These are phyloP conservation scores for Danielozyma ontarioensis DNA, from an alignment of 805 yeast genomes.

Conservation along the genomic window DNA sequence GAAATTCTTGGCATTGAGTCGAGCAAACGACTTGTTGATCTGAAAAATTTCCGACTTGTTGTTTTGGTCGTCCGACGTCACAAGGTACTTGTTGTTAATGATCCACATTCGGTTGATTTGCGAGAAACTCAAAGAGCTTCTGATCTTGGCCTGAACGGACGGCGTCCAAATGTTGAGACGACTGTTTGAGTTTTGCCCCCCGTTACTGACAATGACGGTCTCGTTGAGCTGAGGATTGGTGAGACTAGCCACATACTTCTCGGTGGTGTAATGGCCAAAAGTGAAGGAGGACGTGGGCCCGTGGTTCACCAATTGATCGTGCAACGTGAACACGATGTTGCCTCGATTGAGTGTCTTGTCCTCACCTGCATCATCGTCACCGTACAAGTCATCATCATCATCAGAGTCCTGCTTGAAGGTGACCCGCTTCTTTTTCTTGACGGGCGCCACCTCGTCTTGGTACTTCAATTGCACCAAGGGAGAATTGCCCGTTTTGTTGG, in stretches of 20 bases:
- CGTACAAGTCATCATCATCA: conserved; percentile 42
- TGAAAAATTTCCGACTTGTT: conserved; percentile 65
- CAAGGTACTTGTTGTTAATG: conserved; percentile 52
- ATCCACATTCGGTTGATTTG: conserved; percentile 77
- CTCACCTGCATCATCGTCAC: conserved; percentile 27
- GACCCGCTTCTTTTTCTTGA: conserved; percentile 4
- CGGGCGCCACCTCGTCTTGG: conserved; percentile 11
- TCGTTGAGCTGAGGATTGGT: conserved; percentile 66
- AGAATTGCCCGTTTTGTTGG: conserved; percentile 57
- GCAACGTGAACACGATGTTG: conserved; percentile 31
- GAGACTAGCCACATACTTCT: conserved; percentile 52
- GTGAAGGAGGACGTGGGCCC: conserved; percentile 75
- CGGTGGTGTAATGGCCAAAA: conserved; percentile 54
- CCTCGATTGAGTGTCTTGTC: conserved; percentile 10
- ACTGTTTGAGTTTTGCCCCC: conserved; percentile 57
- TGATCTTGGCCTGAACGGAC: conserved; percentile 61
- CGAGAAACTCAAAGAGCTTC: conserved; percentile 65
- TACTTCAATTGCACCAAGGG: conserved; percentile 41
- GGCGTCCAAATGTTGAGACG: conserved; percentile 61
- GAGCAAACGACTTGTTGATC: conserved; percentile 55
- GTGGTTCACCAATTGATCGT: conserved; percentile 54
- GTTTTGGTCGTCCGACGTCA: conserved; percentile 65
- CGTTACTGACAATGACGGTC: conserved; percentile 60
- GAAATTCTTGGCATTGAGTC: conserved; percentile 58
- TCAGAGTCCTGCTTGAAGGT: conserved; percentile 25